Base-by-base conservation (phyloP, 2,329 filamentous ascomycete genomes). In the Penicillium sp. region DNA sequence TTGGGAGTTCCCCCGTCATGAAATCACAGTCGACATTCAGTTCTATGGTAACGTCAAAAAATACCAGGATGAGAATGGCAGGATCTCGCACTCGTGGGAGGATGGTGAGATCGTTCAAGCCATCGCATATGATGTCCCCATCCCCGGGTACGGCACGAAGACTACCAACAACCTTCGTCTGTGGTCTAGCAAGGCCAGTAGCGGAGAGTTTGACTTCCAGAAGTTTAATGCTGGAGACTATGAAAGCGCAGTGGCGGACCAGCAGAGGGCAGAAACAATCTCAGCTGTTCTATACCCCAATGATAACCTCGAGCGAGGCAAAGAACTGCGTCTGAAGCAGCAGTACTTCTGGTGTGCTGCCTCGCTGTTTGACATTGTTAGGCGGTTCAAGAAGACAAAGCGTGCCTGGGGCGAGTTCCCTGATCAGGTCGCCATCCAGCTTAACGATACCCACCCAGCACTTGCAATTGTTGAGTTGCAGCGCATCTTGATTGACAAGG, bases 341-440 rank as follows among this genome's bases (percentile, higher is more conserved):
- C 94, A 99, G 75, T 99, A 99, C 82, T 99, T 99, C 79, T 99
- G 94, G 94, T 96, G 96, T 69, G 92, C 94, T 50, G 94, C 94
- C 16, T 99, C 94, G 16, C 83, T 99, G 4, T 91, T 91, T 70
- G 94, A 99, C 69, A 99, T 99, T 71, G 89, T 99, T 57, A 89
- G 94, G 56, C 88, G 94, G 56, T 99, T 97, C 86, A 99, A 97
- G 82, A 99, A 97, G 84, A 87, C 91, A 17, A 91, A 90, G 79
- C 87, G 93, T 61, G 79, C 88, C 8, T 99, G 94, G 94, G 87
- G 78, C 63, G 89, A 96, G 69, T 99, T 99, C 77, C 83, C 93
- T 42, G 93, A 95, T 47, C 91, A 97, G 73, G 88, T 97, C 57
- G 94, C 94, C 40, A 97, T 99, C 64, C 94, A 99, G 76, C 85